These are phyloP conservation scores for Arthrinium puccinioides DNA, from an alignment of 2,329 filamentous ascomycete species.

Conservation along the genomic window DNA sequence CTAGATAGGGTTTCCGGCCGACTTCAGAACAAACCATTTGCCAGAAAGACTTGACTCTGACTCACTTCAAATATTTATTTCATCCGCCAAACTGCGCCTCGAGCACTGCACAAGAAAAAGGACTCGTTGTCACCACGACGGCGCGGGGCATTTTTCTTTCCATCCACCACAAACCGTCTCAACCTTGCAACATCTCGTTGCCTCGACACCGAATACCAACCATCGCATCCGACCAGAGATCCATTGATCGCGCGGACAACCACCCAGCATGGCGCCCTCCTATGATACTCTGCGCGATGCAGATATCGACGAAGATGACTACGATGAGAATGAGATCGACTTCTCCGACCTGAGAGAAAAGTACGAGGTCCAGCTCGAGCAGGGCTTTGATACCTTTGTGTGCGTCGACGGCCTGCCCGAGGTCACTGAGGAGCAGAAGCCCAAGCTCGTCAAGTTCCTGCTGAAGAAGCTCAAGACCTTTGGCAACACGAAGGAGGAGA, in stretches of 20 bases:
- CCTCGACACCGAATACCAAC: too few species aligned
- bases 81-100: too few species aligned
- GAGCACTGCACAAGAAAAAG: too few species aligned
- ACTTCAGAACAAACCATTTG: too few species aligned
- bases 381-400: conserved; percentile 93
- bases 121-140: too few species aligned
- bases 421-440: conserved; percentile 83
- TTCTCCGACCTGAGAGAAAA: conserved; percentile 90
- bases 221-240: too few species aligned
- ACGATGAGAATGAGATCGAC: conserved; percentile 89
- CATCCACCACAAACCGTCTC: conserved; percentile 5
- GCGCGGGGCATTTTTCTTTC: too few species aligned
- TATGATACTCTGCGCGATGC: conserved; percentile 91
- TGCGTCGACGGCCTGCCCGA: conserved; percentile 90
- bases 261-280: conserved; percentile 76
- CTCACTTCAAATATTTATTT: too few species aligned
- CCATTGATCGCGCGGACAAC: neutral
- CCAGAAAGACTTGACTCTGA: too few species aligned
- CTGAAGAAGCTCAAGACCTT: conserved; percentile 85
- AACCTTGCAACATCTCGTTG: conserved; percentile 1
- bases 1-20: too few species aligned
- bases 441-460: conserved; percentile 93
- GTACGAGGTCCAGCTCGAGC: conserved; percentile 92
- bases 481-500: conserved; percentile 78
- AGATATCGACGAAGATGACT: conserved; percentile 77